phyloP scores from a whole-genome alignment of 2,329 filamentous ascomycete genomes.

The Aspergillus arachidicola region DNA sequence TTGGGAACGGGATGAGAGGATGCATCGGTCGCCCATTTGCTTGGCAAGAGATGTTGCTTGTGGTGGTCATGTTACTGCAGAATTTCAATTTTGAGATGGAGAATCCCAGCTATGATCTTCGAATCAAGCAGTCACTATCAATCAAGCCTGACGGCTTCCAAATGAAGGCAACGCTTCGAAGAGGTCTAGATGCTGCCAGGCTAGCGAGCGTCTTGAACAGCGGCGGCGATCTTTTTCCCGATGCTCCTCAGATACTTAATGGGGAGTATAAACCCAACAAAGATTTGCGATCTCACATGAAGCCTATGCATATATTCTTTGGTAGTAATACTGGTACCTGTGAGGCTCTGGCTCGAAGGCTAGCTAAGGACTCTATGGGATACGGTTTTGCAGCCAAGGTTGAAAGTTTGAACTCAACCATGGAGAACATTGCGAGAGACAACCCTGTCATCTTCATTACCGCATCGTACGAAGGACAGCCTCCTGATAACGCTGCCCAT shows the following conservation, averaged over 20 bases:
- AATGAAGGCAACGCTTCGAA: conserved; percentile 61
- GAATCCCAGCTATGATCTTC: conserved; percentile 54
- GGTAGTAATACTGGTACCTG: conserved; percentile 77
- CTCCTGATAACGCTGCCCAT: conserved; percentile 70
- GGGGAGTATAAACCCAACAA: conserved; percentile 25
- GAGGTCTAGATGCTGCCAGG: conserved; percentile 49
- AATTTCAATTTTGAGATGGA: conserved; percentile 69
- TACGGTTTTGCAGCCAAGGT: conserved; percentile 64
- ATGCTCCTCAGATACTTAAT: conserved; percentile 12
- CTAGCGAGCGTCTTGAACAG: conserved; percentile 43
- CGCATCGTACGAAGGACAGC: conserved; percentile 73
- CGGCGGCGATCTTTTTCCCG: conserved; percentile 8
- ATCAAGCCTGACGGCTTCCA: conserved; percentile 58
- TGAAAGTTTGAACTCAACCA: conserved; percentile 63
- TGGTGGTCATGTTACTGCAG: conserved; percentile 66
- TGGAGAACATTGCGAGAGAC: conserved; percentile 60
- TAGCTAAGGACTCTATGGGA: conserved; percentile 60
- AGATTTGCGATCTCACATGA: conserved; percentile 27
- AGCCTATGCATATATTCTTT: conserved; percentile 67
- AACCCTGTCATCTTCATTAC: conserved; percentile 68
- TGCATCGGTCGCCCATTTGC: conserved; percentile 76
- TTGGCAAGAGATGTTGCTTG: conserved; percentile 70
- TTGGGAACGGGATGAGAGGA: conserved; percentile 69
- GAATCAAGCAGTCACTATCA: conserved; percentile 43
- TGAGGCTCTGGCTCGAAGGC: conserved; percentile 65